Evolutionary conservation across 1,284 basidiomycete species (phyloP).

Genomic region (Ganoderma sinense): DNA sequence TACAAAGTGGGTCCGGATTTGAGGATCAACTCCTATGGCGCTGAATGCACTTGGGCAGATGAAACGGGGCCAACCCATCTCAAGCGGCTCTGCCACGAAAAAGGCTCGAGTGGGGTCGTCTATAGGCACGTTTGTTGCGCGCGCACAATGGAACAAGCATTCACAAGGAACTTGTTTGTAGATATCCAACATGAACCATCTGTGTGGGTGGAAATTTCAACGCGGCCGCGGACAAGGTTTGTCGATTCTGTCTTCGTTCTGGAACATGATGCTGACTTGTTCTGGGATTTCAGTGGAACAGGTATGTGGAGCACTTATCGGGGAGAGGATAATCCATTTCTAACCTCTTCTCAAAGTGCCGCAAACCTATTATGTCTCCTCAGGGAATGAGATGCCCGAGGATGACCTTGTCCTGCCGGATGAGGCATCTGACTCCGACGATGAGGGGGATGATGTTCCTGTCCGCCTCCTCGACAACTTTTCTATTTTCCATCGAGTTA

Average conservation of each 20-base stretch:
- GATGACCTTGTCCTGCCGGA: conserved; percentile 45
- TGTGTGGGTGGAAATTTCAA: conserved; percentile 19
- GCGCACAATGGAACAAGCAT: neutral
- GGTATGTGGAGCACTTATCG: neutral
- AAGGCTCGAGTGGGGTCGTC: neutral
- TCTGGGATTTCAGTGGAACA: neutral
- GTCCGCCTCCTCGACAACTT: conserved; percentile 61
- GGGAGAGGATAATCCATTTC: too few relatives aligned
- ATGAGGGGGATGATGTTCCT: conserved; percentile 46
- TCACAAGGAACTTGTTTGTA: neutral
- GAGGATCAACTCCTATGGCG: neutral
- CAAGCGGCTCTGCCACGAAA: neutral
- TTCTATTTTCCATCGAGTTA: conserved; percentile 50
- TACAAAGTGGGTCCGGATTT: neutral
- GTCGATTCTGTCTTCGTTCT: neutral
- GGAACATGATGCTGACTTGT: neutral
- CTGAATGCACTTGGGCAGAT: neutral
- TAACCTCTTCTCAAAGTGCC: neutral
- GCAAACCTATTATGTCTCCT: conserved; percentile 16
- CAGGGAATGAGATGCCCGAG: conserved; percentile 46
- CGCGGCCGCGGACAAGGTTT: neutral
- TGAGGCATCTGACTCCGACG: conserved; percentile 40
- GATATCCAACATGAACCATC: neutral
- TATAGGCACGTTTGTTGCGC: neutral
- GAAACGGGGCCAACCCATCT: neutral